These are phyloP conservation scores for Silene coronaria DNA, from an alignment of 179 eudicot genomes.

Conservation along the genomic window DNA sequence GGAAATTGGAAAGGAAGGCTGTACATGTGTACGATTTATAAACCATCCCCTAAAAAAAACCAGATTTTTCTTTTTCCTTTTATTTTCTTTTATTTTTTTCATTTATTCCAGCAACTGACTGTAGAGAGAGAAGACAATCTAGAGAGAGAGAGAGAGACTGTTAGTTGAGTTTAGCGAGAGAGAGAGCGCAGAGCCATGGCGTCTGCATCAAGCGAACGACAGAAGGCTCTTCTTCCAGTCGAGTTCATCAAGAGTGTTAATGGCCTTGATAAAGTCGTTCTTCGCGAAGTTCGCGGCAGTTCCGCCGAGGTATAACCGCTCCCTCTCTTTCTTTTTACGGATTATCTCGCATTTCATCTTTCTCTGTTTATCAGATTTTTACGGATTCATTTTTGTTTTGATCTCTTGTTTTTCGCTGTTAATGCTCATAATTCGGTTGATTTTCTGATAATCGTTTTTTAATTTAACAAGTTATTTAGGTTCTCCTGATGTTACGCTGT, in stretches of 20 bases:
- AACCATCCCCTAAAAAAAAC: background rate
- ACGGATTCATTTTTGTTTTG: background rate
- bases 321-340: background rate
- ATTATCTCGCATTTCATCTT: slow-evolving; percentile 3
- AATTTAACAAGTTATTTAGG: slow-evolving; percentile 19
- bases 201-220: slow-evolving; percentile 39
- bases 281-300: slow-evolving; percentile 62
- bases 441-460: slow-evolving; percentile 5
- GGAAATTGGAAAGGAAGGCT: too few relatives aligned
- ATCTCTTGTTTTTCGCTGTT: background rate
- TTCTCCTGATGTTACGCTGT: slow-evolving; percentile 10
- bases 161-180: slow-evolving; percentile 12
- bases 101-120: slow-evolving; percentile 1
- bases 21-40: background rate
- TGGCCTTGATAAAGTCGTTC: slow-evolving; percentile 71
- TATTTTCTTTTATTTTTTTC: background rate
- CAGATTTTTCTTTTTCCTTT: background rate
- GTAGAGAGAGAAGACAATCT: slow-evolving; percentile 1
- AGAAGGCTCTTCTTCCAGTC: slow-evolving; percentile 20
- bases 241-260: slow-evolving; percentile 53
- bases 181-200: slow-evolving; percentile 30
- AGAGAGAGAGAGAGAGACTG: slow-evolving; percentile 15
- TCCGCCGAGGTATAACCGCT: slow-evolving; percentile 50
- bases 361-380: background rate
- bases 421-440: slow-evolving; percentile 4